Evolutionary conservation across 225 moss, liverwort and hornwort genomes (phyloP).

Genomic region (Takakia lepidozioides): DNA sequence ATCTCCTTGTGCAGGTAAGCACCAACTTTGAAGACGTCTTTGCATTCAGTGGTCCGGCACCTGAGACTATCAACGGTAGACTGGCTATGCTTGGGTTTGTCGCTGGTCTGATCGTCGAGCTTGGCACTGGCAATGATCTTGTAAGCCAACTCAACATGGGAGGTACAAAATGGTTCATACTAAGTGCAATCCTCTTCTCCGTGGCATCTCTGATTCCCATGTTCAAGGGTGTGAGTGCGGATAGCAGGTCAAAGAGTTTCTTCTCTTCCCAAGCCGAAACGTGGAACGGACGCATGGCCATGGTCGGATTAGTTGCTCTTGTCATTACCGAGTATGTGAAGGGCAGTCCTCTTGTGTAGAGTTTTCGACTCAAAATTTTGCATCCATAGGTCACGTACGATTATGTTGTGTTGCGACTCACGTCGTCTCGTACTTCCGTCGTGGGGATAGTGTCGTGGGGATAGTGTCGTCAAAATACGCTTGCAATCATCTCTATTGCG

Average conservation of each 20-base stretch:
- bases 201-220: conserved; percentile 46
- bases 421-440: no score
- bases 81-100: conserved; percentile 52
- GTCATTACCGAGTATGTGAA: conserved; percentile 52
- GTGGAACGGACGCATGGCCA: conserved; percentile 45
- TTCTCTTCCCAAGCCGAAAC: conserved; percentile 53
- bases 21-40: conserved; percentile 43
- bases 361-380: no score
- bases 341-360: conserved; percentile 28
- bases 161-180: conserved; percentile 31
- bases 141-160: conserved; percentile 36
- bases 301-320: conserved; percentile 39
- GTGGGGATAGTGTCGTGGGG: no score
- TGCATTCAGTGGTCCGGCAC: conserved; percentile 37
- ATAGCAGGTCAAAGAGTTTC: conserved; percentile 37
- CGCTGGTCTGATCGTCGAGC: conserved; percentile 30
- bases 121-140: conserved; percentile 37
- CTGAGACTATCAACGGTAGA: conserved; percentile 51
- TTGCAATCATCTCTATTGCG: no score
- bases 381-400: no score
- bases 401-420: no score
- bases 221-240: conserved; percentile 44
- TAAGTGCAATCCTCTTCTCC: conserved; percentile 30
- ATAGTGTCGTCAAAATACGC: no score
- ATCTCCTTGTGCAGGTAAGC: no score